Evolutionary conservation across 2,329 filamentous ascomycete species (phyloP).

Genomic region (Botryotinia convoluta): DNA sequence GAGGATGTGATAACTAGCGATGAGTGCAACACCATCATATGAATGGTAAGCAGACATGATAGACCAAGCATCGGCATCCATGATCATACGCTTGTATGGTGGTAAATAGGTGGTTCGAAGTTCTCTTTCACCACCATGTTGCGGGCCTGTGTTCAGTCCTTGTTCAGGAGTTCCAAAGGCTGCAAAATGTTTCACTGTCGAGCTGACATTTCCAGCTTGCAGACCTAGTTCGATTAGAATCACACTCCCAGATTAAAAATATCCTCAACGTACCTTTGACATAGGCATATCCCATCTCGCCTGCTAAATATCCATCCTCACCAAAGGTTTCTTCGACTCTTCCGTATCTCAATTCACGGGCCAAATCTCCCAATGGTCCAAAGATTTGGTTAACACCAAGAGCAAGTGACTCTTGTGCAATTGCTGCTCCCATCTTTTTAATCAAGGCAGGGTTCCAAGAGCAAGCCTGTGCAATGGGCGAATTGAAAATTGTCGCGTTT

Average conservation of each 20-base stretch:
- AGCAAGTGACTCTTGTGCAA: slow-evolving; percentile 63
- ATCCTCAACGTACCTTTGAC: slow-evolving; percentile 55
- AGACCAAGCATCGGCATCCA: slow-evolving; percentile 64
- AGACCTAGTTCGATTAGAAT: slow-evolving; percentile 51
- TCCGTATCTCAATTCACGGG: slow-evolving; percentile 68
- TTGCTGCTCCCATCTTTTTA: slow-evolving; percentile 63
- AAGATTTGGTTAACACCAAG: slow-evolving; percentile 73
- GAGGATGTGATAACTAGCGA: slow-evolving; percentile 63
- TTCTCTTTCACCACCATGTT: slow-evolving; percentile 53
- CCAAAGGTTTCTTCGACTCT: slow-evolving; percentile 72
- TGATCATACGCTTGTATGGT: slow-evolving; percentile 66
- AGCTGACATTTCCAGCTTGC: slow-evolving; percentile 62
- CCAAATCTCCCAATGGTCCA: slow-evolving; percentile 67
- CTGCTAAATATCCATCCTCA: slow-evolving; percentile 65
- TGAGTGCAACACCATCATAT: slow-evolving; percentile 68
- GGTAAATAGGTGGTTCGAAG: slow-evolving; percentile 57
- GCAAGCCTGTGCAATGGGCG: slow-evolving; percentile 68
- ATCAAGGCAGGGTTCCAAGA: slow-evolving; percentile 66
- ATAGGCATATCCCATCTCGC: slow-evolving; percentile 63
- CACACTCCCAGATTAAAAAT: neutral
- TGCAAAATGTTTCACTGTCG: slow-evolving; percentile 74
- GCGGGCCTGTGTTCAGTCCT: slow-evolving; percentile 64
- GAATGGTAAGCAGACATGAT: slow-evolving; percentile 76
- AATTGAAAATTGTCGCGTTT: slow-evolving; percentile 78
- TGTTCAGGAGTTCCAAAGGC: slow-evolving; percentile 69